Percentiles rank a stretch among this genome's conserved stretches.
Conservation (phyloP, 768 basidiomycete species). For the Calocera viscosa region DNA sequence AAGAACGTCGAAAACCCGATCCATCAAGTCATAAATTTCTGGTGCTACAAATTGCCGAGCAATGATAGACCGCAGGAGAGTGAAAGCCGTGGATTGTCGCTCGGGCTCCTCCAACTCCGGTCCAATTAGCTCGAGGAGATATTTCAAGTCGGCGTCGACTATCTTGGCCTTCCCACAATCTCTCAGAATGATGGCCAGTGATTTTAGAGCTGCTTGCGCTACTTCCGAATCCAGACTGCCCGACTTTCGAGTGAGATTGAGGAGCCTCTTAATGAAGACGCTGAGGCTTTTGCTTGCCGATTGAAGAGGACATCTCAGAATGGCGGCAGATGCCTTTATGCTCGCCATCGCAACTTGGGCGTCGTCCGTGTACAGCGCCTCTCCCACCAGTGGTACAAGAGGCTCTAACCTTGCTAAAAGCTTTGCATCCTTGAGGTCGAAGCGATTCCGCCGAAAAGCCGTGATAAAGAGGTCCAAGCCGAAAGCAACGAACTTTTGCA, state of each 20-base stretch:
- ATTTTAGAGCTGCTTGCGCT: slow-evolving; percentile 76
- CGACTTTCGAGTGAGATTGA: slow-evolving; percentile 66
- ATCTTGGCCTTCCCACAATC: slow-evolving; percentile 69
- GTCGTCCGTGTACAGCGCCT: slow-evolving; percentile 77
- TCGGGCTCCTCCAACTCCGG: slow-evolving; percentile 85
- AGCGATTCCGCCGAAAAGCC: slow-evolving; percentile 70
- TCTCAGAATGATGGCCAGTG: slow-evolving; percentile 78
- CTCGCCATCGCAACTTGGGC: slow-evolving; percentile 61
- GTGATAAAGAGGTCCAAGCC: slow-evolving; percentile 86
- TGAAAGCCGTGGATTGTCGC: slow-evolving; percentile 75
- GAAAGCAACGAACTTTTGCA: slow-evolving; percentile 66
- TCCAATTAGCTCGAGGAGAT: slow-evolving; percentile 68
- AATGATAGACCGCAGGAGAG: slow-evolving; percentile 81
- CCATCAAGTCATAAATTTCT: slow-evolving; percentile 96
- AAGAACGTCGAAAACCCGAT: slow-evolving; percentile 77
- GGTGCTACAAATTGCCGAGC: slow-evolving; percentile 84
- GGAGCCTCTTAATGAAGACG: slow-evolving; percentile 69
- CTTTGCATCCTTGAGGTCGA: slow-evolving; percentile 66
- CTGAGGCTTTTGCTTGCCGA: slow-evolving; percentile 62
- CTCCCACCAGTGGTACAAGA: slow-evolving; percentile 76
- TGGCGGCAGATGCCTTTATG: slow-evolving; percentile 64
- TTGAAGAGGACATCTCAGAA: slow-evolving; percentile 73
- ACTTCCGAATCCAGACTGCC: slow-evolving; percentile 85
- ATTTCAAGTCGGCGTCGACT: slow-evolving; percentile 79
- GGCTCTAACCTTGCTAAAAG: slow-evolving; percentile 74